Conservation (phyloP, 2,329 filamentous ascomycete species). For the Penicillium verrucosum region DNA sequence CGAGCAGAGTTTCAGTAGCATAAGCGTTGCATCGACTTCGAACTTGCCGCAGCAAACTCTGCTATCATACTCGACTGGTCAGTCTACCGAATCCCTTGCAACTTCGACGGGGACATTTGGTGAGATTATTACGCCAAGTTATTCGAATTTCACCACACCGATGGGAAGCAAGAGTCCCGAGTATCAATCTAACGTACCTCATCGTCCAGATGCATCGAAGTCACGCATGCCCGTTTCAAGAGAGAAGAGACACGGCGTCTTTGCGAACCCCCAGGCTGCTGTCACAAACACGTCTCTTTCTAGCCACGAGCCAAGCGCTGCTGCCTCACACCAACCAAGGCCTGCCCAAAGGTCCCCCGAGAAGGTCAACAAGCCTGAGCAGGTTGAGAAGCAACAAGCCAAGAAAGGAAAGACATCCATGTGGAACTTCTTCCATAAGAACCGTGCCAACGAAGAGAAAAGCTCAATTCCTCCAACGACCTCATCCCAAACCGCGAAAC, state of each 20-base stretch:
- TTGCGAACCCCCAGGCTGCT: conserved; percentile 24
- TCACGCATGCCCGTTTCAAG: conserved; percentile 27
- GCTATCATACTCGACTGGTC: conserved; percentile 26
- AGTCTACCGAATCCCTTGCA: conserved; percentile 36
- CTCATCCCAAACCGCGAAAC: conserved; percentile 27
- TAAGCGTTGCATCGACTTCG: conserved; percentile 31
- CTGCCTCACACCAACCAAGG: conserved; percentile 8
- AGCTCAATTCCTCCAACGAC: conserved; percentile 22
- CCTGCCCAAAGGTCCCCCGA: conserved; percentile 1
- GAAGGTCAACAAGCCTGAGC: conserved; percentile 18
- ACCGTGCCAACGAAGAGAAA: conserved; percentile 27
- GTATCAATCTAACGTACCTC: not conserved
- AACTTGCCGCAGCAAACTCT: conserved; percentile 21
- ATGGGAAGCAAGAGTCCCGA: conserved; percentile 7
- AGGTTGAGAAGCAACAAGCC: conserved; percentile 37
- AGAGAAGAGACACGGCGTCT: conserved; percentile 12
- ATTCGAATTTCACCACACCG: conserved; percentile 2
- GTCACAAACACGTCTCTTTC: conserved; percentile 23
- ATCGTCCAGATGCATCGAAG: conserved; percentile 1
- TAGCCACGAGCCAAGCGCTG: conserved; percentile 16
- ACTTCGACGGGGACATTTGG: conserved; percentile 25
- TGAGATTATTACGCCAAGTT: conserved; percentile 12
- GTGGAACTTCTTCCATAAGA: conserved; percentile 60
- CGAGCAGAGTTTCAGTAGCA: conserved; percentile 38
- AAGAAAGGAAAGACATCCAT: conserved; percentile 32